phyloP scores from a whole-genome alignment of 73 alveolate genomes.

The Paramecium sonneborni region DNA sequence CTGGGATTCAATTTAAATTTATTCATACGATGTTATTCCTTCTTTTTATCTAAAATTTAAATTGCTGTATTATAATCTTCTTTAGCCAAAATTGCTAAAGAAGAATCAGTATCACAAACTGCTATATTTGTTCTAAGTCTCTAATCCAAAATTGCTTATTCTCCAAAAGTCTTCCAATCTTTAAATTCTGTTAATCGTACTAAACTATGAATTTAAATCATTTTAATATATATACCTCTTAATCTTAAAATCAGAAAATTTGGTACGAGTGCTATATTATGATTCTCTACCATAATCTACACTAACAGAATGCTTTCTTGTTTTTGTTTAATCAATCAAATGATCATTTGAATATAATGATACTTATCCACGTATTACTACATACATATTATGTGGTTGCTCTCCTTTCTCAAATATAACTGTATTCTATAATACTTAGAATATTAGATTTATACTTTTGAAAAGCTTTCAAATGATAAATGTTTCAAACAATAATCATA shows the following conservation, averaged over 20 bases:
- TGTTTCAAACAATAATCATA: neutral
- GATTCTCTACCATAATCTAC: constrained; percentile 32
- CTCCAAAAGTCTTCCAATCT: constrained; percentile 29
- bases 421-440: neutral
- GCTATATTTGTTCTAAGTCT: neutral
- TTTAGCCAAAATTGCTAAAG: neutral
- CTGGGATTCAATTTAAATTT: neutral
- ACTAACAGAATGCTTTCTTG: constrained; percentile 44
- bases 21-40: neutral
- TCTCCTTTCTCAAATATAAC: constrained; percentile 35
- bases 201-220: neutral
- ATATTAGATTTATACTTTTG: neutral
- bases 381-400: neutral
- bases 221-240: neutral
- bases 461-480: neutral
- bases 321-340: neutral
- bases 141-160: neutral
- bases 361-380: constrained; percentile 2
- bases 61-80: neutral
- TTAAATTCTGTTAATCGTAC: neutral
- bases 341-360: neutral
- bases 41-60: neutral
- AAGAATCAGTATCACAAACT: neutral
- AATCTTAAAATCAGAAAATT: neutral
- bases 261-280: neutral